A percentile compares a stretch with the other conserved stretches of the same genome.
These are phyloP conservation scores for Asclepias syriaca DNA, from an alignment of 257 asterid species.

Conservation along the genomic window DNA sequence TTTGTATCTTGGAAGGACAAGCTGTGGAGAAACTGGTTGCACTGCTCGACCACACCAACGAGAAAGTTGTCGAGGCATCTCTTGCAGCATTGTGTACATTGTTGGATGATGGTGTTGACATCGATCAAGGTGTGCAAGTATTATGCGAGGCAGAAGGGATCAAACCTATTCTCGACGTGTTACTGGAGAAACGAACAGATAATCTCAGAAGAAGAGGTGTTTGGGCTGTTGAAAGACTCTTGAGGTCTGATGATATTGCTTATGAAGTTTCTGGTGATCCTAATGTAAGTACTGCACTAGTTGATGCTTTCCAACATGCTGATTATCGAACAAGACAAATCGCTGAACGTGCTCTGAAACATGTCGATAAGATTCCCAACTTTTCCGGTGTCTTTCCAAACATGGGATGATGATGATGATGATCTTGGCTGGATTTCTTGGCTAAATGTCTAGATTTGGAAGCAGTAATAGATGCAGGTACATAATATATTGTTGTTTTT, in stretches of 20 bases:
- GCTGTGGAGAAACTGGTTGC: conserved; percentile 78
- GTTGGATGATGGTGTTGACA: conserved; percentile 73
- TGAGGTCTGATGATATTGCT: conserved; percentile 65
- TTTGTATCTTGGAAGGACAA: conserved; percentile 78
- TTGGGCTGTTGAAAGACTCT: conserved; percentile 85
- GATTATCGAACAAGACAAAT: conserved; percentile 80
- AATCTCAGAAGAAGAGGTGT: conserved; percentile 65
- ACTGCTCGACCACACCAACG: conserved; percentile 78
- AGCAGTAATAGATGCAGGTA: conserved; percentile 31
- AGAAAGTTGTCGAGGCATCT: conserved; percentile 81
- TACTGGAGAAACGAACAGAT: conserved; percentile 77
- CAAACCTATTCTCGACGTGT: conserved; percentile 57
- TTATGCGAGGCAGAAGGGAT: conserved; percentile 66
- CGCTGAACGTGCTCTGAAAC: conserved; percentile 86
- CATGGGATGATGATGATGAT: conserved; percentile 15
- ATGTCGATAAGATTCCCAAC: conserved; percentile 77
- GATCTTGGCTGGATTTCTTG: too few relatives aligned
- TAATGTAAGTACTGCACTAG: conserved; percentile 74
- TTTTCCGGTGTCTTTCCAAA: conserved; percentile 82
- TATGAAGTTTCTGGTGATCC: conserved; percentile 61
- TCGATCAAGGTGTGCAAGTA: conserved; percentile 67
- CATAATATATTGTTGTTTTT: conserved; percentile 25
- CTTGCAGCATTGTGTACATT: conserved; percentile 79
- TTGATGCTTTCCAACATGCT: conserved; percentile 86
- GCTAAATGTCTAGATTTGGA: too few relatives aligned